These are phyloP conservation scores for Mycena pura DNA, from an alignment of 768 basidiomycete species.

Conservation along the genomic window DNA sequence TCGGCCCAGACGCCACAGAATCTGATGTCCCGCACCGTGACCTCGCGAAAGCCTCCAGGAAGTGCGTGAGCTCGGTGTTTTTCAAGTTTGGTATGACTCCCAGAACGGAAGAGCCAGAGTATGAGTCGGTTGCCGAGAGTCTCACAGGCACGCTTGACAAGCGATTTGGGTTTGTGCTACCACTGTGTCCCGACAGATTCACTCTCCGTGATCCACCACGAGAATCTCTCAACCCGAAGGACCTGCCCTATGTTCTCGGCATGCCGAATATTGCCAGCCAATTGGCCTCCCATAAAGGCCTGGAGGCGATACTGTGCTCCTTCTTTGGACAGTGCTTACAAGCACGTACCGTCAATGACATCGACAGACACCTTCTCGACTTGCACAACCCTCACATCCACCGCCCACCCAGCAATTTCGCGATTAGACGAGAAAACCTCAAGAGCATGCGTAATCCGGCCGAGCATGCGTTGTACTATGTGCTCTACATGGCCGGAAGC, in stretches of 20 bases:
- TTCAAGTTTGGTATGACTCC: neutral
- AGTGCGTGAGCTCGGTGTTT: neutral
- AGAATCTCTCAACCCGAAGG: neutral
- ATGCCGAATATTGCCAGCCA: neutral
- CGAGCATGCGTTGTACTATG: neutral
- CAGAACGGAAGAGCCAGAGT: neutral
- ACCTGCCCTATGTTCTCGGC: neutral
- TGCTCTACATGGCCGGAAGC: neutral
- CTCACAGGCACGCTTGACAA: neutral
- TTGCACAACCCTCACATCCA: neutral
- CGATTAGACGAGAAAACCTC: neutral
- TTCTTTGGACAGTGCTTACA: neutral
- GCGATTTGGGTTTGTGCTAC: constrained; percentile 2
- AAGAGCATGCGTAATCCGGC: neutral
- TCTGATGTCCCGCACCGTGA: neutral
- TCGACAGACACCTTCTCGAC: neutral
- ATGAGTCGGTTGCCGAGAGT: neutral
- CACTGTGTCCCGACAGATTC: neutral
- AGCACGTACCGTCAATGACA: neutral
- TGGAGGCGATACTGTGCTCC: neutral
- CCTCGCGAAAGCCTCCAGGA: neutral
- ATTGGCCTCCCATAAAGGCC: neutral
- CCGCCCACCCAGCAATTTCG: neutral
- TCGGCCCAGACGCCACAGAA: neutral
- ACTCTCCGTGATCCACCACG: neutral